A percentile compares a stretch with the other conserved stretches of the same genome.
Evolutionary conservation across 2,329 filamentous ascomycete genomes (phyloP).

Genomic region (Beauveria pseudobassiana): DNA sequence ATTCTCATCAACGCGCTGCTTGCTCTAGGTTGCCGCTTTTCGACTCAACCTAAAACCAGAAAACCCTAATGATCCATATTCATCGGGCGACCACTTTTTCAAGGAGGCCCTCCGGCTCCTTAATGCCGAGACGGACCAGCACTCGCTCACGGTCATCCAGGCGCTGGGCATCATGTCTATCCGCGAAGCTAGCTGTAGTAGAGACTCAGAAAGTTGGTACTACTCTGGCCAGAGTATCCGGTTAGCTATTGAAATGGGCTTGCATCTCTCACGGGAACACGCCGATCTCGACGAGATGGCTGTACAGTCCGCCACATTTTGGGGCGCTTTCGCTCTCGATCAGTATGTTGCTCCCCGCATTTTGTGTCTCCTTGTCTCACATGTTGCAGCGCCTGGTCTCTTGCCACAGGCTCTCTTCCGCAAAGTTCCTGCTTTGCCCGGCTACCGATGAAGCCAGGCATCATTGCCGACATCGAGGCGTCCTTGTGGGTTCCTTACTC

Average conservation of each 20-base stretch:
- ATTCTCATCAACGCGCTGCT: conserved; percentile 59
- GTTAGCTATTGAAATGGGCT: conserved; percentile 63
- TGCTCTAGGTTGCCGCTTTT: conserved; percentile 61
- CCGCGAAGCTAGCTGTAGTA: conserved; percentile 63
- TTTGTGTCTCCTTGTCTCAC: conserved; percentile 16
- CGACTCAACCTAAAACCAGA: conserved; percentile 56
- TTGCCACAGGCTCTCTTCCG: conserved; percentile 55
- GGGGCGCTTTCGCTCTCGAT: conserved; percentile 55
- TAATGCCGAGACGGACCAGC: conserved; percentile 48
- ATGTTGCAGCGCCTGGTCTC: conserved; percentile 50
- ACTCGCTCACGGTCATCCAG: conserved; percentile 63
- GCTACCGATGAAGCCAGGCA: conserved; percentile 51
- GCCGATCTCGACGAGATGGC: conserved; percentile 49
- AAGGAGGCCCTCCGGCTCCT: conserved; percentile 58
- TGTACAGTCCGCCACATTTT: conserved; percentile 52
- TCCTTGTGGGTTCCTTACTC: conserved; percentile 53
- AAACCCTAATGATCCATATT: conserved; percentile 53
- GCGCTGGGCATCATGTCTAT: conserved; percentile 71
- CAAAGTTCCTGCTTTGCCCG: conserved; percentile 50
- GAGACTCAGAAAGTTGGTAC: conserved; percentile 66
- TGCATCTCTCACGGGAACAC: conserved; percentile 48
- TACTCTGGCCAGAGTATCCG: conserved; percentile 66
- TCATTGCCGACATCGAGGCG: conserved; percentile 53
- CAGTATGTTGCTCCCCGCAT: conserved; percentile 40
- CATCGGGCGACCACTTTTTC: conserved; percentile 69